Conservation (phyloP, 208 protist genomes). For the Crithidia sp. region DNA sequence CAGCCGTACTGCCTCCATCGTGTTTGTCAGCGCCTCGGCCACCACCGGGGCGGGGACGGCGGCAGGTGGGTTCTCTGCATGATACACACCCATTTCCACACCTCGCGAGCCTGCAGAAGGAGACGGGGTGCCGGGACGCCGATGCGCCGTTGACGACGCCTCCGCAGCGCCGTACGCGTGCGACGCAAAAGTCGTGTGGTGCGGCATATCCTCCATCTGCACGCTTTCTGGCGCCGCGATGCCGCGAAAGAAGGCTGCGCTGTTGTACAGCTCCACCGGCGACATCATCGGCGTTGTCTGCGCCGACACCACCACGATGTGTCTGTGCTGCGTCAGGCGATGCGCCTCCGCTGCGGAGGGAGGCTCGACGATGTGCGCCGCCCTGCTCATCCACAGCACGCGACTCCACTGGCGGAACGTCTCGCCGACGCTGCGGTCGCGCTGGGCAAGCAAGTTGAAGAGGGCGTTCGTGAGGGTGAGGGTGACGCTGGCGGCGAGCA, state of each 20-base stretch:
- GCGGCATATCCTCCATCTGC: neutral
- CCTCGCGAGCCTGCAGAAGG: neutral
- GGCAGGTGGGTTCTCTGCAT: conserved; percentile 28
- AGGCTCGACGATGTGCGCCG: conserved; percentile 42
- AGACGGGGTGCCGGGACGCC: neutral
- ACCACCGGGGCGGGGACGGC: conserved; percentile 49
- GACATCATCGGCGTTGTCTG: conserved; percentile 8
- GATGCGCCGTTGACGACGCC: neutral
- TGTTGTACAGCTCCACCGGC: conserved; percentile 26
- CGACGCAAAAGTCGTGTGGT: no score
- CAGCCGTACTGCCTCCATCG: conserved; percentile 41
- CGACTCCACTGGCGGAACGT: conserved; percentile 42
- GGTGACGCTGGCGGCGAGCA: conserved; percentile 44
- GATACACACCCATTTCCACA: conserved; percentile 12
- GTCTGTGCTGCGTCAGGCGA: conserved; percentile 23
- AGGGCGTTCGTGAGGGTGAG: conserved; percentile 34
- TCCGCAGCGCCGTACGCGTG: no score
- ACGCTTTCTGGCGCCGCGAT: conserved; percentile 12
- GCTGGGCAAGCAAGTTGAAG: conserved; percentile 41
- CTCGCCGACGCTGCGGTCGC: conserved; percentile 14
- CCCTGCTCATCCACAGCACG: conserved; percentile 38
- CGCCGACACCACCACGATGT: conserved; percentile 14
- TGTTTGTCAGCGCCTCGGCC: conserved; percentile 43
- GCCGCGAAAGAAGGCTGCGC: conserved; percentile 35
- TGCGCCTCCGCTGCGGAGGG: conserved; percentile 19